Base-by-base conservation (phyloP, 352 stramenopile species). In the Globisporangium acanthophoron region DNA sequence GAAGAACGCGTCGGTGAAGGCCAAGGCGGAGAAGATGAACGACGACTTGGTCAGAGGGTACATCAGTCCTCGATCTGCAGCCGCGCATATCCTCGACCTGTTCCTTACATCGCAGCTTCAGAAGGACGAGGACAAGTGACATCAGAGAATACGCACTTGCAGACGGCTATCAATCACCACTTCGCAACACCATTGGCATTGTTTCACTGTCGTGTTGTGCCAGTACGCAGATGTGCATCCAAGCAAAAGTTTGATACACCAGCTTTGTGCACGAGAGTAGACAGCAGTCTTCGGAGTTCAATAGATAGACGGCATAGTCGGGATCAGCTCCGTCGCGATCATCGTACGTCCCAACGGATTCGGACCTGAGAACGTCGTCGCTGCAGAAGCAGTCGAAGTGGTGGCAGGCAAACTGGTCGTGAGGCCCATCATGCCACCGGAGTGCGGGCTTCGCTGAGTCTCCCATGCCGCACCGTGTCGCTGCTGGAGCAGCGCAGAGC, bases 51-150 rank as follows among this genome's bases (percentile, higher is more conserved):
- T 78, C 33, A 69, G 78, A 12, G 81, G 81, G 20, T 88, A 76
- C 59, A 70, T 89, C 45, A 91, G 79, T 46, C 77, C 78, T 31
- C 73, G 81, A 5, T 87, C 79, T 18, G 81, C 78, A 15, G 81
- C 81, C 20, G 69, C 67, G 41, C 69, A 74, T 3, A 70, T 91
- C 49, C 54, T 91, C 3, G 75, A 89, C 45, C 59, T 86, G 3
- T 87, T 90, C 58, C 59, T 90, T 16, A 73, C 73, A 21, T 80
- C 75, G 21, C 75, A 79, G 24, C 50, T 63, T 35, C 59, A 76
- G 20, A 56, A 67, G 24, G 57, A 64, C 46, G 54, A 66, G 43
- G 16, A 48, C 33, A 52, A 72, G 51, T 64, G 39, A 61, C 45
- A 54, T 5, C 7, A 3, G 43, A n/a, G 3, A 29, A 12, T 44